phyloP scores from a whole-genome alignment of 768 basidiomycete species.

The Termitomyces sp. region DNA sequence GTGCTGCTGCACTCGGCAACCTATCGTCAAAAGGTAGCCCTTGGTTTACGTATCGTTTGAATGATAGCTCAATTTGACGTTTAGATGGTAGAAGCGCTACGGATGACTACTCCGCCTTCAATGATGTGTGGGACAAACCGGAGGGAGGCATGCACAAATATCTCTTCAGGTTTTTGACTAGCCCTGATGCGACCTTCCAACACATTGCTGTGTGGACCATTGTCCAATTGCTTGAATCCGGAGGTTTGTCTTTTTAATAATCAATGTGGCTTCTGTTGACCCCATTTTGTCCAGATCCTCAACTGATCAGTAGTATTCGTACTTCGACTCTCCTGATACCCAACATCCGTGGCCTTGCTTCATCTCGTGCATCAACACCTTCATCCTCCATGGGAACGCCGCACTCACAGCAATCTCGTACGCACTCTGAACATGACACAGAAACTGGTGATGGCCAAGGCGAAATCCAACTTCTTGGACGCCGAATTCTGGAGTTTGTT shows the following conservation, averaged over 20 bases:
- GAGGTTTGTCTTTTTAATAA: slow-evolving; percentile 40
- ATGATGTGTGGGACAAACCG: slow-evolving; percentile 96
- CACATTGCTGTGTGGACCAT: slow-evolving; percentile 99
- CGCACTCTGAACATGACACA: slow-evolving; percentile 75
- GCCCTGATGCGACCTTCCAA: slow-evolving; percentile 95
- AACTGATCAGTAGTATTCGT: slow-evolving; percentile 87
- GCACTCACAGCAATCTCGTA: slow-evolving; percentile 58
- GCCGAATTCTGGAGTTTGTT: slow-evolving; percentile 82
- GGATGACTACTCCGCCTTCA: slow-evolving; percentile 95
- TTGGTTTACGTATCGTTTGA: not conserved
- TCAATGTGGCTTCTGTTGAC: not conserved
- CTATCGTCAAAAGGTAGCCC: slow-evolving; percentile 87
- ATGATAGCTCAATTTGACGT: slow-evolving; percentile 3
- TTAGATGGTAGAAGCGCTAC: slow-evolving; percentile 70
- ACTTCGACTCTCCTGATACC: slow-evolving; percentile 75
- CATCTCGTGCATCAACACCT: slow-evolving; percentile 62
- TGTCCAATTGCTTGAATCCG: slow-evolving; percentile 95
- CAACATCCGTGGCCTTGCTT: slow-evolving; percentile 80
- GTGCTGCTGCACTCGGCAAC: slow-evolving; percentile 96
- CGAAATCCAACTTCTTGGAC: slow-evolving; percentile 83
- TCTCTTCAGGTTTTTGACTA: slow-evolving; percentile 88
- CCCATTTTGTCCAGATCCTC: slow-evolving; percentile 54
- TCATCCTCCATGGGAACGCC: slow-evolving; percentile 73
- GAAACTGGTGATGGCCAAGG: slow-evolving; percentile 84
- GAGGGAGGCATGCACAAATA: slow-evolving; percentile 97